Base-by-base conservation (phyloP, 78 protist genomes). In the Dictyostelium capitatum region DNA sequence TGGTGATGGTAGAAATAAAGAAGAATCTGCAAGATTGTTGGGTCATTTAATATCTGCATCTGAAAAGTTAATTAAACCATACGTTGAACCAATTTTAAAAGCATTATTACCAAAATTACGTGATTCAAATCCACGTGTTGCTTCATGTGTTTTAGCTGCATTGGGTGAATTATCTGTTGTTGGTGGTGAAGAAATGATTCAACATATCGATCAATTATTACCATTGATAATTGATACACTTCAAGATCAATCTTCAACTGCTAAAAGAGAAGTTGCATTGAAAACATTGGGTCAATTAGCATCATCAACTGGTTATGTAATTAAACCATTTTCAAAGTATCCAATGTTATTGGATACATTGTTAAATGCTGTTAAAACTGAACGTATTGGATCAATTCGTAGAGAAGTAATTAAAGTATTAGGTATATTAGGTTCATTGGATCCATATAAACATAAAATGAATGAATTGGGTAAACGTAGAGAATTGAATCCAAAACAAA, bases 381-480 rank as follows among this genome's bases (percentile, higher is more conserved):
- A 95, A 65, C 15, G 92, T 17, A 94, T 30, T 28, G n/a, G 54
- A 10, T 46, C 80, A 23, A 94, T 94, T 37, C 65, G 96, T 23
- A 56, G 89, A 51, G 96, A 94, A 25, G 94, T 91, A 41, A 80
- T 98, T 41, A 95, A 93, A 56, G 98, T 95, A 43, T 54, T 99
- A 14, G 99, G 99, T 72, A 97, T 98, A n/a, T 37, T 98, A 9
- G 99, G 99, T 50, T 99, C 99, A 6, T 78, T 98, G 19, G 99
- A 98, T 83, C 99, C 99, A 19, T 95, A 96, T 72, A 85, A 79
- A 50, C 95, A 97, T 80, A 91, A 80, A 75, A 79, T 94, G 89
- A 90, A 90, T 43, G 83, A 90, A 56, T 43, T 90, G 2, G 83
- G 83, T 28, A 83, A 90, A 51, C 69, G 95, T 23, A 64, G 95